Base-by-base conservation (phyloP, 1,139 yeast genomes). In the Arxiozyma slooffiae region DNA sequence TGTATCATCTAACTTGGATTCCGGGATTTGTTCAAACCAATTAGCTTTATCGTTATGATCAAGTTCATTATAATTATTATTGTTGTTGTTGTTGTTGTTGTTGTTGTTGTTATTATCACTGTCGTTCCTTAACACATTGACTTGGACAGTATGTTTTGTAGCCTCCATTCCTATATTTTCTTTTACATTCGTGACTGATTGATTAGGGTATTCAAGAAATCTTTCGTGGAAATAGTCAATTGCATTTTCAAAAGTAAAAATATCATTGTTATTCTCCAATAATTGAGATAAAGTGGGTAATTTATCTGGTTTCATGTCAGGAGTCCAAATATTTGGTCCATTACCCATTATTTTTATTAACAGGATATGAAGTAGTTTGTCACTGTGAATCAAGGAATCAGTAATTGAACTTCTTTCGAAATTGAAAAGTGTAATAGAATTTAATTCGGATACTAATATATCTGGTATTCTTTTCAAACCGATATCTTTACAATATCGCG, bases 371-470 rank as follows among this genome's bases (percentile, higher is more conserved):
- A 84, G 71, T 57, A 90, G 75, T 49, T 78, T 78, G 43, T 79
- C 80, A 14, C 92, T 84, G 52, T 80, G 78, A 3, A 82, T 66
- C 9, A 88, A 76, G n/a, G 75, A 70, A 58, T 85, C 92, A 0
- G 83, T 72, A 4, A 71, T 60, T 1, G 77, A 67, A 50, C 82
- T 79, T 52, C 97, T 73, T 55, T 86, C 96, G 56, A 92, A 80
- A 2, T 65, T 57, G 48, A 89, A 76, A 17, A 90, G 67, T 23
- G 78, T 75, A 90, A 88, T 82, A 0, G 95, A 76, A 65, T 88
- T 88, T 60, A 81, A 76, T 23, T 64, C 63, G 0, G 87, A 76
- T 3, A 67, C 59, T 9, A 88, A 60, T 14, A 87, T 74, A 1
- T 66, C 59, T 0, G 83, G 83, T 0, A 64, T 56, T 16, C 66